These are phyloP conservation scores for Pichia exigua DNA, from an alignment of 805 yeast species.

Conservation along the genomic window DNA sequence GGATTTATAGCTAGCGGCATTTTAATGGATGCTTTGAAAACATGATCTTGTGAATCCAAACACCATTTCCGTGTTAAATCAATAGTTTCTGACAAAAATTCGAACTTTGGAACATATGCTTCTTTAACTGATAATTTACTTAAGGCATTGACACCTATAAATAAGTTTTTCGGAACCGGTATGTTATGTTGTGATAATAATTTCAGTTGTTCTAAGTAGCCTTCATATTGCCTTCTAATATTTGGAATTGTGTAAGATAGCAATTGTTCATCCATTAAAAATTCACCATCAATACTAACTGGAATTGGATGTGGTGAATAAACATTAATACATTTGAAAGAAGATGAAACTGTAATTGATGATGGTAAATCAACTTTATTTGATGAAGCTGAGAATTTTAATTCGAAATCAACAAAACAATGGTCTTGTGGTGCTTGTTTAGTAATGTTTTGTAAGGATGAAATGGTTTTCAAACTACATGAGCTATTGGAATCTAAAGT, in stretches of 20 bases:
- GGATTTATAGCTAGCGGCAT: conserved; percentile 1
- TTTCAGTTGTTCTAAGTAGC: background rate
- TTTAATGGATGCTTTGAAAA: background rate
- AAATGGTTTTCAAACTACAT: background rate
- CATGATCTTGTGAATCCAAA: background rate
- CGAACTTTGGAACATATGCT: conserved; percentile 4
- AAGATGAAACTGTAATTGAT: background rate
- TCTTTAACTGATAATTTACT: conserved; percentile 5
- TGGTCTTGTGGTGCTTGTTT: background rate
- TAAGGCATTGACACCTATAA: conserved; percentile 1
- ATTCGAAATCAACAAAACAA: conserved; percentile 3
- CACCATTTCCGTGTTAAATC: conserved; percentile 3
- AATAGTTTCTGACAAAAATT: conserved; percentile 1
- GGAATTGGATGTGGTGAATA: conserved; percentile 5
- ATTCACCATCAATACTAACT: conserved; percentile 5
- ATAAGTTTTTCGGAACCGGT: background rate
- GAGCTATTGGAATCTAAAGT: background rate
- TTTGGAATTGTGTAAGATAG: conserved; percentile 4
- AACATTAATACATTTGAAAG: background rate
- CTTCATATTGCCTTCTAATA: background rate
- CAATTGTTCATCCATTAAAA: conserved; percentile 8
- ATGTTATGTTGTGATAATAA: background rate
- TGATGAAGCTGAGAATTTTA: background rate
- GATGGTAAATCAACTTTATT: conserved; percentile 3
- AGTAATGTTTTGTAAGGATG: background rate